phyloP scores from a whole-genome alignment of 1,284 basidiomycete species.

The Bondarzewia mesenterica region DNA sequence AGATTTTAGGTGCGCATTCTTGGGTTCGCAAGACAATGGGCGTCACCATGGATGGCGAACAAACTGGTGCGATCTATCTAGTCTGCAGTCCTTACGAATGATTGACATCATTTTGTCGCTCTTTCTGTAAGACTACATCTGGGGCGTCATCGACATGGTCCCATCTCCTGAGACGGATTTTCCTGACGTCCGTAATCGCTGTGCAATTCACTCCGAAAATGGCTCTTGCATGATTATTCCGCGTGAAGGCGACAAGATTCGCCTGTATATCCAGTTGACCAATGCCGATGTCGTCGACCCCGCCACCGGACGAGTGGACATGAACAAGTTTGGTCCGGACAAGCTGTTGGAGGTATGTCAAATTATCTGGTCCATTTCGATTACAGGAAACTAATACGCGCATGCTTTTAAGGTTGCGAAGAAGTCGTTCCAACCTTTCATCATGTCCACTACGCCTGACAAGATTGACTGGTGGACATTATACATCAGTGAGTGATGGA shows the following conservation, averaged over 20 bases:
- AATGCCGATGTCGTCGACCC: slow-evolving; percentile 40
- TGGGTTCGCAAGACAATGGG: slow-evolving; percentile 70
- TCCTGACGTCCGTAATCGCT: slow-evolving; percentile 72
- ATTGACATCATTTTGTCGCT: background rate
- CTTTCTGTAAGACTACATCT: slow-evolving; percentile 46
- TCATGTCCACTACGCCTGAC: slow-evolving; percentile 41
- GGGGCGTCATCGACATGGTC: slow-evolving; percentile 71
- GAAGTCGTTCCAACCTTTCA: slow-evolving; percentile 63
- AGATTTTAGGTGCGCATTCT: slow-evolving; percentile 57
- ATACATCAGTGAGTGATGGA: slow-evolving; percentile 40
- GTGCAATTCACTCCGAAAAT: slow-evolving; percentile 50
- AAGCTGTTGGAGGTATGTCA: slow-evolving; percentile 50
- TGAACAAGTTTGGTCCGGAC: slow-evolving; percentile 48
- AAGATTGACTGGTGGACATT: slow-evolving; percentile 76
- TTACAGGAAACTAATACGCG: background rate
- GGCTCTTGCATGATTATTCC: slow-evolving; percentile 68
- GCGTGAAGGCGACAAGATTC: slow-evolving; percentile 61
- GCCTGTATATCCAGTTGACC: slow-evolving; percentile 70
- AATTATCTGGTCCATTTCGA: background rate
- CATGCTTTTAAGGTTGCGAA: slow-evolving; percentile 37
- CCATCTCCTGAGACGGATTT: slow-evolving; percentile 58
- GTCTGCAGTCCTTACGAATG: background rate
- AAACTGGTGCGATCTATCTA: slow-evolving; percentile 37
- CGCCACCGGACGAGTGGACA: slow-evolving; percentile 51
- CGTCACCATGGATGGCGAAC: slow-evolving; percentile 72